Evolutionary conservation across 2,329 filamentous ascomycete species (phyloP), one percentile per base, ranked within the genome.

Genomic region (Cyphellophora europaea): DNA sequence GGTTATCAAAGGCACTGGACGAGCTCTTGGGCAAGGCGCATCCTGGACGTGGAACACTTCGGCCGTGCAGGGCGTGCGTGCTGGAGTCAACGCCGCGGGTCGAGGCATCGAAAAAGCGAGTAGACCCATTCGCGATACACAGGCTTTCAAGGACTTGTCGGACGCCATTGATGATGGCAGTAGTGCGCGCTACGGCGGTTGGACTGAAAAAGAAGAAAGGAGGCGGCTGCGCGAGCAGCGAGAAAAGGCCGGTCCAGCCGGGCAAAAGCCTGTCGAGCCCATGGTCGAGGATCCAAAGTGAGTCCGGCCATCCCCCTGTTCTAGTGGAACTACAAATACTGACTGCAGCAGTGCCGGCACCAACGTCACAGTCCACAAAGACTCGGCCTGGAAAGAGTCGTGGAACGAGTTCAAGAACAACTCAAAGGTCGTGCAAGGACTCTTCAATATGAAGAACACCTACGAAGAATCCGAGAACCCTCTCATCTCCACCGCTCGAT

Each of bases 381-480:
- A 98, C 50, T 80, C 91, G 11, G 84, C 83, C 14, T 96, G 89
- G 86, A 95, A 94, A 64, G 89, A 96, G 59, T 86, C 87, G n/a
- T 98, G 91, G 91, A 77, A 81, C 52, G 83, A 91, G 33, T 98
- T 96, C 74, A 81, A 82, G 44, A 91, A 98, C 58, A 78, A 77
- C 46, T 94, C 81, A 62, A 86, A 82, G 49, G 63, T 95, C 40
- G 84, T 94, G 57, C 89, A 95, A 62, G 79, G 82, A 38, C 65
- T 95, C 42, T 95, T 94, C 63, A 77, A 71, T 55, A 76, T 94
- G 63, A 88, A 89, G 62, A 77, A 75, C 37, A 79, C 79, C 37
- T 96, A 96, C 65, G 82, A 93, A 48, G 91, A 98, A 63, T 96
- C 91, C 8, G 91, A 98, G 56, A 98, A 98, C 59, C 89, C 91